phyloP scores from a whole-genome alignment of 2,329 filamentous ascomycete species.

The Cordyceps farinosa region DNA sequence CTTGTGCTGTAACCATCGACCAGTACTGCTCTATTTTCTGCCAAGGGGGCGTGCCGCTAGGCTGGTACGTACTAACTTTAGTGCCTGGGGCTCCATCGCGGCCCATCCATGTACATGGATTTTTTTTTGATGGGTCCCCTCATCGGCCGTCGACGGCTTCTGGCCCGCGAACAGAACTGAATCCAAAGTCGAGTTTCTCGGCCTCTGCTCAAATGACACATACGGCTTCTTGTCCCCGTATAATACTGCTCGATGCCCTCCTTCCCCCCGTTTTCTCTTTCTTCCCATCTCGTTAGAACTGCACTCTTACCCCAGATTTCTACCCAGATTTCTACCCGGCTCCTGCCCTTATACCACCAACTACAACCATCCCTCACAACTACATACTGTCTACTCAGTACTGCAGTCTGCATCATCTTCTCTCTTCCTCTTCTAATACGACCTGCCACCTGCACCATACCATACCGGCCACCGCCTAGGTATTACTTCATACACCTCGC shows the following conservation, averaged over 20 bases:
- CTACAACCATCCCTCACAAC: not conserved
- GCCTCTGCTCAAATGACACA: conserved; percentile 9
- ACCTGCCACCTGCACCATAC: not conserved
- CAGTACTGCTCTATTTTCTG: not conserved
- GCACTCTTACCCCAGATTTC: conserved; percentile 6
- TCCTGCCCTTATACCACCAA: not conserved
- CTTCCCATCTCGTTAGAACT: not conserved
- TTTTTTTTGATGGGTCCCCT: conserved; percentile 3
- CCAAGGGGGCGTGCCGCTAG: not conserved
- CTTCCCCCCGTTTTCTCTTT: not conserved
- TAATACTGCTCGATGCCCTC: conserved; percentile 15
- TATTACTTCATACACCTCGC: not conserved
- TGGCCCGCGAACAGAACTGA: conserved; percentile 9
- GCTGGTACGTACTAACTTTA: not conserved
- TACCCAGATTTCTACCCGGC: not conserved
- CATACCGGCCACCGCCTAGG: not conserved
- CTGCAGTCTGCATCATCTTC: conserved; percentile 1
- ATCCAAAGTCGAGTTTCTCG: not conserved
- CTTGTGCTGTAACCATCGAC: not conserved
- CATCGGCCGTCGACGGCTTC: conserved; percentile 15
- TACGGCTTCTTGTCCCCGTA: not conserved
- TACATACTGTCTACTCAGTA: not conserved
- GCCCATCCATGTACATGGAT: conserved; percentile 8
- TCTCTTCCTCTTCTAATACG: not conserved
- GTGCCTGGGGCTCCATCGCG: not conserved